These are phyloP conservation scores for Blastobotrys petasosporus DNA, from an alignment of 1,139 yeast species.

Conservation along the genomic window DNA sequence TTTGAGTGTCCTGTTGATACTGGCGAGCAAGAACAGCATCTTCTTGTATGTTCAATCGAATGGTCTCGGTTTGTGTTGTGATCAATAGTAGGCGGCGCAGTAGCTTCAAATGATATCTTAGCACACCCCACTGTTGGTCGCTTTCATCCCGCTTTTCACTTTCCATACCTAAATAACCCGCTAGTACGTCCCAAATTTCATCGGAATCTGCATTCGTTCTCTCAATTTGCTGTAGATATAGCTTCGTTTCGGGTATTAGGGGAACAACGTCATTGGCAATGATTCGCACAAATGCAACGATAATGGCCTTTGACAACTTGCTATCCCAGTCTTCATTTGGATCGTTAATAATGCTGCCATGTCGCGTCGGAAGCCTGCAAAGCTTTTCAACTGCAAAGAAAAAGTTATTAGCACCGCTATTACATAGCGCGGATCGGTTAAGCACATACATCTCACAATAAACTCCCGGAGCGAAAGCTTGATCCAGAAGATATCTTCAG, in stretches of 20 bases:
- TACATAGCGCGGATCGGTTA: no score
- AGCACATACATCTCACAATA: slow-evolving; percentile 22
- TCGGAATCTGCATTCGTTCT: slow-evolving; percentile 29
- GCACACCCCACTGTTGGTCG: slow-evolving; percentile 5
- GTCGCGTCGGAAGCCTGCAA: slow-evolving; percentile 33
- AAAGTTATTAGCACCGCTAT: no score
- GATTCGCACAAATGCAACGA: slow-evolving; percentile 29
- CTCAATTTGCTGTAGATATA: slow-evolving; percentile 29
- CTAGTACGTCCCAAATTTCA: slow-evolving; percentile 28
- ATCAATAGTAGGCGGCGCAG: slow-evolving; percentile 25
- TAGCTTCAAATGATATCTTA: slow-evolving; percentile 21
- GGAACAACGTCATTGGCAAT: slow-evolving; percentile 31
- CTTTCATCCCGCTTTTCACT: slow-evolving; percentile 1
- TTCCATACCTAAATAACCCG: slow-evolving; percentile 21
- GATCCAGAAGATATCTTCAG: slow-evolving; percentile 26
- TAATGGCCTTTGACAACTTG: slow-evolving; percentile 33
- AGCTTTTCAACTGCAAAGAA: slow-evolving; percentile 25
- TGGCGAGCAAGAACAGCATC: slow-evolving; percentile 29
- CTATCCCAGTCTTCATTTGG: slow-evolving; percentile 35
- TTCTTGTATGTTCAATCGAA: slow-evolving; percentile 29
- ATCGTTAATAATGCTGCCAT: slow-evolving; percentile 32
- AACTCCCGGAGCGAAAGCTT: slow-evolving; percentile 27
- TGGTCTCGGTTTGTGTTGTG: slow-evolving; percentile 32
- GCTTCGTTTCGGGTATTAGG: slow-evolving; percentile 21
- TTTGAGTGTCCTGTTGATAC: slow-evolving; percentile 23